A percentile compares a stretch with the other conserved stretches of the same genome.
Conservation (phyloP, 306 rosid genomes). For the Prunus padus region DNA sequence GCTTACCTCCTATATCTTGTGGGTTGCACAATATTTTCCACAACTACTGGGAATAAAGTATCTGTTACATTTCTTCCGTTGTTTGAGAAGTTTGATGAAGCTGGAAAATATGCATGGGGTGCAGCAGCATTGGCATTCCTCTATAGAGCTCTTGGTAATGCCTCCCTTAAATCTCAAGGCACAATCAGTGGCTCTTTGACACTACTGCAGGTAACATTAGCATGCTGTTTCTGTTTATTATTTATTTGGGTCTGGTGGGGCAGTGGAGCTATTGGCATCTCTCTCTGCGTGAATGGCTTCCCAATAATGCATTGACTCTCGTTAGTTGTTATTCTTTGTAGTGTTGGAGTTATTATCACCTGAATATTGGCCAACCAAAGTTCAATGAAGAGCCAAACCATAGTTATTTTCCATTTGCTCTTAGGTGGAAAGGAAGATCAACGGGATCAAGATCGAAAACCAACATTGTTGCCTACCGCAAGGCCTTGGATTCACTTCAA, state of each 20-base stretch:
- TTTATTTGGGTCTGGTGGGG: not conserved
- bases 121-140: conserved; percentile 92
- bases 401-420: conserved; percentile 62
- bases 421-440: conserved; percentile 80
- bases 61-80: conserved; percentile 77
- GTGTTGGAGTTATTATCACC: conserved; percentile 87
- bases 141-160: conserved; percentile 86
- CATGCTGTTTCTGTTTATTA: conserved; percentile 3
- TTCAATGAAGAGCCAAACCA: conserved; percentile 58
- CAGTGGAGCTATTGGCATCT: conserved; percentile 3
- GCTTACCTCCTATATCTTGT: conserved; percentile 86
- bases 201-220: conserved; percentile 58
- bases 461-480: conserved; percentile 66
- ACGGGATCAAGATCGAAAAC: conserved; percentile 63
- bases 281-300: conserved; percentile 10
- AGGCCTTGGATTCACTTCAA: conserved; percentile 76
- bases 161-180: conserved; percentile 82
- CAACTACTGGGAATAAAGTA: conserved; percentile 92
- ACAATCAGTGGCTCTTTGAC: conserved; percentile 86
- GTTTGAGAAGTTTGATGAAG: conserved; percentile 70
- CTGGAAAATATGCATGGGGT: conserved; percentile 86
- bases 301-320: conserved; percentile 16
- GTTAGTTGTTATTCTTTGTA: conserved; percentile 12
- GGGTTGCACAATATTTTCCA: conserved; percentile 87
- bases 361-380: conserved; percentile 75